These are phyloP conservation scores for Cardiospermum halicacabum DNA, from an alignment of 345 rosid genomes.

Conservation along the genomic window DNA sequence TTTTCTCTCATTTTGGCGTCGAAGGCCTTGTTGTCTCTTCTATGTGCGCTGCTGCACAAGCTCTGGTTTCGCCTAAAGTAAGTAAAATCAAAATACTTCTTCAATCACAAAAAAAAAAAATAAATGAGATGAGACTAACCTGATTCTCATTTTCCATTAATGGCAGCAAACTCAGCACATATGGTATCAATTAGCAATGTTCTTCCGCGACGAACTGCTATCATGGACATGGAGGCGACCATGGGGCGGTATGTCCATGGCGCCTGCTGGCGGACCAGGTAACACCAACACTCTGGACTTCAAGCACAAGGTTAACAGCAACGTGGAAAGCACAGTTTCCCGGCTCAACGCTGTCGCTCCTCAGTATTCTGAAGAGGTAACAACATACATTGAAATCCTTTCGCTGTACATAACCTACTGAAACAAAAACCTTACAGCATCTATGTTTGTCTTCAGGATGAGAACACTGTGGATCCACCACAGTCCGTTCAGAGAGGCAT, in stretches of 20 bases:
- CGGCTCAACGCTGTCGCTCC: conserved; percentile 82
- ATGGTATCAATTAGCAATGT: conserved; percentile 97
- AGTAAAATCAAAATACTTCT: conserved; percentile 11
- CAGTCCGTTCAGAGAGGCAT: conserved; percentile 93
- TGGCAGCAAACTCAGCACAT: conserved; percentile 85
- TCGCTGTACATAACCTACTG: no score
- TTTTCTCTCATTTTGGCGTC: conserved; percentile 92
- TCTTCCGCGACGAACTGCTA: conserved; percentile 89
- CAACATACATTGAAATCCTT: not conserved
- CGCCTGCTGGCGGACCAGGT: conserved; percentile 55
- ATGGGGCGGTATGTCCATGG: conserved; percentile 56
- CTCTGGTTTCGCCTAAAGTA: conserved; percentile 83
- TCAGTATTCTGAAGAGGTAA: conserved; percentile 86
- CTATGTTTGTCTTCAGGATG: conserved; percentile 64
- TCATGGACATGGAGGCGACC: conserved; percentile 99
- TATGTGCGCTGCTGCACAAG: conserved; percentile 95
- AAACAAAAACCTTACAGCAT: no score
- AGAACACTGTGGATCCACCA: conserved; percentile 70
- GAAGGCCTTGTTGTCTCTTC: conserved; percentile 96
- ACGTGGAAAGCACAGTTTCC: conserved; percentile 67
- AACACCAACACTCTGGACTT: conserved; percentile 69
- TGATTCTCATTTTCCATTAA: not conserved
- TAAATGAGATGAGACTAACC: conserved; percentile 10
- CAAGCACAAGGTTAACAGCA: conserved; percentile 65
- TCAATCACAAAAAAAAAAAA: not conserved